phyloP scores from a whole-genome alignment of 2,329 filamentous ascomycete genomes.

The Beauveria sp. region DNA sequence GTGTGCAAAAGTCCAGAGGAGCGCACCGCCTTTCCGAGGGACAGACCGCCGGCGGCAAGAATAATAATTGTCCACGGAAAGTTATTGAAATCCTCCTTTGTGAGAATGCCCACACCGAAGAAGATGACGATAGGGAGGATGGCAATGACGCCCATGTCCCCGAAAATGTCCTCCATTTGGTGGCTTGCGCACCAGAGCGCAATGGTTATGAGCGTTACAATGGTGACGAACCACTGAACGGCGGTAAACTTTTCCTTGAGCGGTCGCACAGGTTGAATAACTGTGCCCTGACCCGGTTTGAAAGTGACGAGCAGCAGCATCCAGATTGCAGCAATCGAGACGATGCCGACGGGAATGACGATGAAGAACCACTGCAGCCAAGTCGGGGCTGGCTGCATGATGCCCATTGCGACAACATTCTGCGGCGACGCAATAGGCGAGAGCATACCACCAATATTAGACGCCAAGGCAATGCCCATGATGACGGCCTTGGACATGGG shows the following conservation, averaged over 20 bases:
- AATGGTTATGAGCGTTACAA: conserved; percentile 79
- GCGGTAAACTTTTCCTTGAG: conserved; percentile 84
- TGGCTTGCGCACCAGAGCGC: conserved; percentile 87
- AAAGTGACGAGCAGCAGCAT: conserved; percentile 76
- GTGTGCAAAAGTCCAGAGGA: conserved; percentile 88
- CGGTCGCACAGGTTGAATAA: conserved; percentile 83
- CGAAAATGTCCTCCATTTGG: conserved; percentile 78
- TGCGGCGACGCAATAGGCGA: conserved; percentile 96
- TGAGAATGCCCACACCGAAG: conserved; percentile 92
- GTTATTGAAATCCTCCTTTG: conserved; percentile 99
- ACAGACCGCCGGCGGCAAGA: conserved; percentile 84
- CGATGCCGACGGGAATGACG: conserved; percentile 81
- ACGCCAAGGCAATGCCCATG: conserved; percentile 87
- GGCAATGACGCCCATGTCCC: conserved; percentile 97
- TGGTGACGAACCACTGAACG: conserved; percentile 85
- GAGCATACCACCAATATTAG: conserved; percentile 92
- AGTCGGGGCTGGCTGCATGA: conserved; percentile 85
- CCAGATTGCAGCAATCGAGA: conserved; percentile 88
- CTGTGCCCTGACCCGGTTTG: conserved; percentile 74
- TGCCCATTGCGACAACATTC: conserved; percentile 92
- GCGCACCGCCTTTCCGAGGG: conserved; percentile 88
- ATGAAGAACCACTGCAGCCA: conserved; percentile 99
- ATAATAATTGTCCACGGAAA: conserved; percentile 99
- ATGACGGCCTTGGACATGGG: conserved; percentile 93
- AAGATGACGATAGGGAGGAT: conserved; percentile 94